Evolutionary conservation across 1,284 basidiomycete species (phyloP), one percentile per base, ranked within the genome.

Genomic region (Golubevia pallescens): DNA sequence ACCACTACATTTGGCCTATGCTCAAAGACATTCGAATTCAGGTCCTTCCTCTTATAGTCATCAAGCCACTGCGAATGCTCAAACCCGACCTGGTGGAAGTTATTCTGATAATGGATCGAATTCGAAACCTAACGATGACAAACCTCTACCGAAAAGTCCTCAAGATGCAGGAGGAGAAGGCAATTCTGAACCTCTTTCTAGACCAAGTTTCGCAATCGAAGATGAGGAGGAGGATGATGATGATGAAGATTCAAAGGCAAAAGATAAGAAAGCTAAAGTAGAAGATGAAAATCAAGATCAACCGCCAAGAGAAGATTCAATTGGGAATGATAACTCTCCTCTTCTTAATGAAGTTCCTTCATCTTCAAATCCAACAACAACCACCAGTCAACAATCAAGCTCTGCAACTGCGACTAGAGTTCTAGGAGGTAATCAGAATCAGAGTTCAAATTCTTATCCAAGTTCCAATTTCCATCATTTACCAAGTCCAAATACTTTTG

Each of bases 1-100:
- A 57, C 80, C 80, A 23, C 65, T 82, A 20, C 80, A 82, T 65
- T 58, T 78, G 5, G 80, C 80, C 19, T 82, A 80, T 38, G 78
- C 78, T 0, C 42, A 48, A 48, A 55, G 69, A 14, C 63, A 69
- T 8, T 66, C 68, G 13, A 60, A 55, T 65, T 57, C 28, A n/a
- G 34, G 55, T 48, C 73, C 75, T 5, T 68, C 78, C 28, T 62
- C 73, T 1, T 73, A 78, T 62, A 76, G 69, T 59, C 78, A 83
- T 58, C 80, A 84, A 67, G 80, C 78, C 1, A 54, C 55, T n/a
- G 68, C 70, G 0, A 69, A 73, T 42, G 61, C 65, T 38, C 70
- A 73, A 54, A 48, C 42, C 13, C 3, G 16, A 16, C 66, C 64
- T 0, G 73, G 73, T 6, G 70, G 73, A 3, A 60, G 61, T 10